phyloP scores from a whole-genome alignment of 352 stramenopile species.

The Globisporangium nodosum region DNA sequence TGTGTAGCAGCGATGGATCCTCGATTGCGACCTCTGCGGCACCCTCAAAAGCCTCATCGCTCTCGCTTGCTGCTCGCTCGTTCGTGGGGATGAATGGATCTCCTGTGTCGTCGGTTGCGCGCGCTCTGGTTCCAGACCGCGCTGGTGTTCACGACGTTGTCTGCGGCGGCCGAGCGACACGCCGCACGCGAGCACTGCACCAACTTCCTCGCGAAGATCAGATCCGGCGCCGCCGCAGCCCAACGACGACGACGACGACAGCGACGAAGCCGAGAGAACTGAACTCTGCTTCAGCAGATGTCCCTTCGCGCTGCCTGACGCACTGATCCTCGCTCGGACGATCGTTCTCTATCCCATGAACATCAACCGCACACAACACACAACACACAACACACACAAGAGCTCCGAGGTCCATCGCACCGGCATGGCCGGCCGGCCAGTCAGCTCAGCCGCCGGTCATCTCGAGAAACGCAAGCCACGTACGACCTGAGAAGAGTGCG shows the following conservation, averaged over 20 bases:
- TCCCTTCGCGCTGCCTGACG: too few species aligned
- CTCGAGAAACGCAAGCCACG: too few species aligned
- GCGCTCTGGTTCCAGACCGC: constrained; percentile 4
- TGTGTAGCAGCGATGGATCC: neutral
- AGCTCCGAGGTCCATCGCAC: too few species aligned
- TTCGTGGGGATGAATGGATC: neutral
- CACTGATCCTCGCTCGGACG: too few species aligned
- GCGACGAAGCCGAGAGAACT: neutral
- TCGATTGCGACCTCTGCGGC: neutral
- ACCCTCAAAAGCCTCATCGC: neutral
- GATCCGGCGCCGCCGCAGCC: neutral
- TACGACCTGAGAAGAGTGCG: too few species aligned
- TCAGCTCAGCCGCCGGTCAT: too few species aligned
- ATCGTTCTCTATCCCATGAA: too few species aligned
- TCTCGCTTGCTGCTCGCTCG: neutral
- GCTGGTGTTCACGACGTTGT: constrained; percentile 15
- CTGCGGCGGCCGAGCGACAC: constrained; percentile 10
- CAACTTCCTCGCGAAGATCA: constrained; percentile 9
- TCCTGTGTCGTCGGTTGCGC: constrained; percentile 1
- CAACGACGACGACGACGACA: neutral
- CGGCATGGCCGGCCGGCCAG: too few species aligned
- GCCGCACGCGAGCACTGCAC: constrained; percentile 1
- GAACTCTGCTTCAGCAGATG: neutral
- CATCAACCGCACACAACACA: too few species aligned
- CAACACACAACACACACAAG: too few species aligned